Percentiles rank a stretch among this genome's conserved stretches.
Conservation (phyloP, 345 rosid genomes). For the Sonneratia alba region DNA sequence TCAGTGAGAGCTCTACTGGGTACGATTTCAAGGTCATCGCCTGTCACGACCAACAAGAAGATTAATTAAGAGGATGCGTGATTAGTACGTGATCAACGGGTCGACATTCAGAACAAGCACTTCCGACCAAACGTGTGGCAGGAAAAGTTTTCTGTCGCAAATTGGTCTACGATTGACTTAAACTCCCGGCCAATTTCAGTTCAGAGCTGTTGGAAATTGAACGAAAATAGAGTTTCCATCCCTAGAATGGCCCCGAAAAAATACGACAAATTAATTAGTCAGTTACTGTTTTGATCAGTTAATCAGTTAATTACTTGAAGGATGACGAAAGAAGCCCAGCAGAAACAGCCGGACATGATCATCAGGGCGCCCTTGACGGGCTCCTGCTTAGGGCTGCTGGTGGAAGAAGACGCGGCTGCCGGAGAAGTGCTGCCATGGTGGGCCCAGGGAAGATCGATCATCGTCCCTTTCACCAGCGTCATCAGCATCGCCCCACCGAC, state of each 20-base stretch:
- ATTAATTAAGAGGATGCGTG: no score
- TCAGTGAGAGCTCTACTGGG: slow-evolving; percentile 58
- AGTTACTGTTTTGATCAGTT: no score
- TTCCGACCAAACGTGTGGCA: no score
- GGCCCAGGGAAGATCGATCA: slow-evolving; percentile 66
- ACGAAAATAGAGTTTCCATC: no score
- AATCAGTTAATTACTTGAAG: slow-evolving; percentile 30
- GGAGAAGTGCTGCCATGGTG: not conserved
- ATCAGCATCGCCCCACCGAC: slow-evolving; percentile 90
- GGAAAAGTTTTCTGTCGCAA: no score
- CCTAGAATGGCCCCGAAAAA: no score
- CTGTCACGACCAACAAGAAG: slow-evolving; percentile 14
- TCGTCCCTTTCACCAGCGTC: slow-evolving; percentile 59
- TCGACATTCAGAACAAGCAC: no score
- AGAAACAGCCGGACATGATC: slow-evolving; percentile 45
- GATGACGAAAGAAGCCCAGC: slow-evolving; percentile 68
- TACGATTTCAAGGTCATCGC: slow-evolving; percentile 45
- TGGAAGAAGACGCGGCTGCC: not conserved
- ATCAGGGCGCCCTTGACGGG: slow-evolving; percentile 51
- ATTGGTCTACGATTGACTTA: no score
- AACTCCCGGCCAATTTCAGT: no score
- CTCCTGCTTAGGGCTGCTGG: slow-evolving; percentile 17
- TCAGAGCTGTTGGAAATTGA: no score
- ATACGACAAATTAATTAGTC: no score
- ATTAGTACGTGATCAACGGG: no score